Evolutionary conservation across 1,284 basidiomycete genomes (phyloP).

Genomic region (Pseudozyma thailandica): DNA sequence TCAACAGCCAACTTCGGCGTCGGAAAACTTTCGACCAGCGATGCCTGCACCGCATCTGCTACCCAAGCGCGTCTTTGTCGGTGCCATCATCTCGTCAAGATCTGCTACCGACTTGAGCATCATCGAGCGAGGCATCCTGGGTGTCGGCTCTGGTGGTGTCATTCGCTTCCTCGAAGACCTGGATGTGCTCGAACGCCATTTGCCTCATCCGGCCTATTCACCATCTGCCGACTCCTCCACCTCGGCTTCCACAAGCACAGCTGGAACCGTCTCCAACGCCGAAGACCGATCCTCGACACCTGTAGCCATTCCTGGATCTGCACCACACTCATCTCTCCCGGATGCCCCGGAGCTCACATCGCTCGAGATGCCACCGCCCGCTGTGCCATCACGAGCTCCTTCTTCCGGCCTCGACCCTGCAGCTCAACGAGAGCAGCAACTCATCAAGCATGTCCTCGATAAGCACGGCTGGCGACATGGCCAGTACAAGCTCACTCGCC

Average conservation of each 20-base stretch:
- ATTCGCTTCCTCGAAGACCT: slow-evolving; percentile 64
- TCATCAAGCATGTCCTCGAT: slow-evolving; percentile 41
- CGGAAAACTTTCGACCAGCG: slow-evolving; percentile 51
- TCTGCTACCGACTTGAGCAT: slow-evolving; percentile 46
- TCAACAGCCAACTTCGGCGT: slow-evolving; percentile 43
- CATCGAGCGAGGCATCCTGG: slow-evolving; percentile 55
- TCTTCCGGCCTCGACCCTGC: slow-evolving; percentile 15
- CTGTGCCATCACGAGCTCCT: slow-evolving; percentile 24
- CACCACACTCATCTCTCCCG: slow-evolving; percentile 11
- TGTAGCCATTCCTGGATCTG: slow-evolving; percentile 38
- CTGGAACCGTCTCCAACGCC: slow-evolving; percentile 4
- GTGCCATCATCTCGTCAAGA: slow-evolving; percentile 55
- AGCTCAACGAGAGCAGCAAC: slow-evolving; percentile 34
- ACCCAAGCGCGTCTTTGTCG: slow-evolving; percentile 58
- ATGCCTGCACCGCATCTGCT: slow-evolving; percentile 54
- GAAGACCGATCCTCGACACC: slow-evolving; percentile 53
- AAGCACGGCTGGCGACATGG: slow-evolving; percentile 58
- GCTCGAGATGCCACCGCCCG: slow-evolving; percentile 47
- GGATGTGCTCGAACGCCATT: slow-evolving; percentile 34
- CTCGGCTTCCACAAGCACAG: slow-evolving; percentile 26
- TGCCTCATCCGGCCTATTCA: slow-evolving; percentile 8
- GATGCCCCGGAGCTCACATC: slow-evolving; percentile 42
- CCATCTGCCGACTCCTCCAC: slow-evolving; percentile 20
- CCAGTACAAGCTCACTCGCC: slow-evolving; percentile 70
- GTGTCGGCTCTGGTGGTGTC: slow-evolving; percentile 56